Percentiles rank a stretch among this genome's conserved stretches.
phyloP scores from a whole-genome alignment of 2,329 filamentous ascomycete species.

The Botrytis fabae region DNA sequence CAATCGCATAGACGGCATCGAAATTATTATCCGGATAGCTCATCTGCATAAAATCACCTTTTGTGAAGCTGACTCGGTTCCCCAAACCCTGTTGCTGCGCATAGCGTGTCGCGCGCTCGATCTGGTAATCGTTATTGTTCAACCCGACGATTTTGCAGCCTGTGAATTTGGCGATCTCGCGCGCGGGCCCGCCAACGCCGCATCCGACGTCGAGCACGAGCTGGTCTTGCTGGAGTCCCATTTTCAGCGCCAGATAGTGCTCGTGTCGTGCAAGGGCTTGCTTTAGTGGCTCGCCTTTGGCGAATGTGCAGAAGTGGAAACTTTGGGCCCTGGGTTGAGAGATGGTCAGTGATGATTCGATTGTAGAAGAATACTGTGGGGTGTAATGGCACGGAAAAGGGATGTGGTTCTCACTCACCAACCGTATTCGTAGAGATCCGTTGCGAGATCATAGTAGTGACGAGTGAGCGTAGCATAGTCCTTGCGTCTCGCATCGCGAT shows the following conservation, averaged over 20 bases:
- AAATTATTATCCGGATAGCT: not conserved
- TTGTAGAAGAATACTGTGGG: too few species aligned
- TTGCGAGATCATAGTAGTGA: not conserved
- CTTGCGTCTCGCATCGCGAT: not conserved
- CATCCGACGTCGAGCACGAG: not conserved
- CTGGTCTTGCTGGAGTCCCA: not conserved
- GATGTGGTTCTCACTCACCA: not conserved
- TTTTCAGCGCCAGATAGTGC: not conserved
- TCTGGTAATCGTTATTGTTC: not conserved
- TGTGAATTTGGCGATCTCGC: not conserved
- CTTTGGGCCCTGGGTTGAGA: not conserved
- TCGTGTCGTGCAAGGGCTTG: not conserved
- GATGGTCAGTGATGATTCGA: not conserved
- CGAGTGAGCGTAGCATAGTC: not conserved
- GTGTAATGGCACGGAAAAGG: accelerated
- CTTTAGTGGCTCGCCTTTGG: not conserved
- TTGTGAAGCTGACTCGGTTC: not conserved
- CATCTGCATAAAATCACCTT: not conserved
- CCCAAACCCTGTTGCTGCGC: not conserved
- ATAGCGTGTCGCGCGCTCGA: not conserved
- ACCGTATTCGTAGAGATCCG: not conserved
- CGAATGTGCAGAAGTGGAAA: not conserved
- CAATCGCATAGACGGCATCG: not conserved
- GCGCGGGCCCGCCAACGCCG: not conserved
- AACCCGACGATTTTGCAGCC: not conserved